Evolutionary conservation across 495 filamentous ascomycete species (phyloP).

Genomic region (Penicillium verhagenii): DNA sequence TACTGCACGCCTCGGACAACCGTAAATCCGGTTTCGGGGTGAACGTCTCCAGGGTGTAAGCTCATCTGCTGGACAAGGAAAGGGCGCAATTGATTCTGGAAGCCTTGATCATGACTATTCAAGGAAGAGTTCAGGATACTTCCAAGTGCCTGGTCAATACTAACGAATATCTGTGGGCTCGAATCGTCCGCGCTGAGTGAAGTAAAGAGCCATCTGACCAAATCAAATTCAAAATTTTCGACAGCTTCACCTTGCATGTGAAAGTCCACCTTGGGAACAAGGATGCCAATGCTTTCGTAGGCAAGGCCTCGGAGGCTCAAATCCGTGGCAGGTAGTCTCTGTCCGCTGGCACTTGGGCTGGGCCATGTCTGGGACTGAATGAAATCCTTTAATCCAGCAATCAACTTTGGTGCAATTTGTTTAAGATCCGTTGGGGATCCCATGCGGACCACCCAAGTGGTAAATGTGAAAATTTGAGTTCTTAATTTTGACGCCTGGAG

Average conservation of each 20-base stretch:
- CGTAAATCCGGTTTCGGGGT: constrained; percentile 35
- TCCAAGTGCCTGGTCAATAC: constrained; percentile 84
- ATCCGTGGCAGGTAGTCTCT: constrained; percentile 54
- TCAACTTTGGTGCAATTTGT: constrained; percentile 65
- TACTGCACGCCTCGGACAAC: constrained; percentile 69
- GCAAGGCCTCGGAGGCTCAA: constrained; percentile 67
- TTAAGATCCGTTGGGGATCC: constrained; percentile 58
- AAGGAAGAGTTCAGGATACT: constrained; percentile 65
- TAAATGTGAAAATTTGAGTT: constrained; percentile 82
- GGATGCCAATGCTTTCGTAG: constrained; percentile 81
- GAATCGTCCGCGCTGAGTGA: constrained; percentile 79
- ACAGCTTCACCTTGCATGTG: constrained; percentile 21
- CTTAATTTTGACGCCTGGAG: constrained; percentile 73
- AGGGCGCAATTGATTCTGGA: constrained; percentile 51
- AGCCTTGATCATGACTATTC: constrained; percentile 39
- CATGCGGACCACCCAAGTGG: constrained; percentile 82
- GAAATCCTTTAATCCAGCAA: constrained; percentile 69
- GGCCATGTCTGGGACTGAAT: constrained; percentile 85
- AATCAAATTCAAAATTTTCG: constrained; percentile 53
- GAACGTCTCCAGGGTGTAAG: constrained; percentile 48
- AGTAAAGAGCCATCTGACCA: constrained; percentile 76
- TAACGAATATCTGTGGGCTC: constrained; percentile 71
- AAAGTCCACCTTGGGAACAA: constrained; percentile 56
- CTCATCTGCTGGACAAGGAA: constrained; percentile 69
- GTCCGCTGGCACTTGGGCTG: constrained; percentile 48